phyloP scores from a whole-genome alignment of 371 early-diverging fungal species.

The Blakeslea trispora region DNA sequence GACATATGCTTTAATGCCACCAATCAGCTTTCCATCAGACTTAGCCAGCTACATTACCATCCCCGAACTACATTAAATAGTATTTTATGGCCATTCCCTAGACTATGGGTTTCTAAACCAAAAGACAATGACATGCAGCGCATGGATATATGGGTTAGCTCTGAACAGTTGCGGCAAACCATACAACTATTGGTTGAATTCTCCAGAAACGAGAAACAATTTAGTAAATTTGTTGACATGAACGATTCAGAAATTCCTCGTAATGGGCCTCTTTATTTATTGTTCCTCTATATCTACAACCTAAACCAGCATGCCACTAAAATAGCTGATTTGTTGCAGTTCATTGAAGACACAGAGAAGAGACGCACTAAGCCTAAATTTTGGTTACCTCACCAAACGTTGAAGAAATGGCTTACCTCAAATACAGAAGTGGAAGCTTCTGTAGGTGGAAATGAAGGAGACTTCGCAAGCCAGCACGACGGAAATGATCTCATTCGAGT shows the following conservation, averaged over 20 bases:
- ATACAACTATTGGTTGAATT: slow-evolving; percentile 11
- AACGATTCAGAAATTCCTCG: slow-evolving; percentile 19
- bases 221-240: slow-evolving; percentile 15
- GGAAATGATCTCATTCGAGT: slow-evolving; percentile 18
- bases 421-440: slow-evolving; percentile 15
- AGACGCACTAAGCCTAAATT: slow-evolving; percentile 15
- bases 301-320: slow-evolving; percentile 23
- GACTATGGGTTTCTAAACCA: slow-evolving; percentile 20
- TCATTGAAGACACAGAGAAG: slow-evolving; percentile 20
- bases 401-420: slow-evolving; percentile 29
- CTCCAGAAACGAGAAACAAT: slow-evolving; percentile 5
- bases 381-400: slow-evolving; percentile 31
- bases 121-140: too few species aligned
- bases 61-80: slow-evolving; percentile 26
- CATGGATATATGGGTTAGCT: too few species aligned
- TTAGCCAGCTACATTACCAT: slow-evolving; percentile 20
- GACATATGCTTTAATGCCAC: slow-evolving; percentile 15
- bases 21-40: neutral
- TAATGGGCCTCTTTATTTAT: slow-evolving; percentile 26
- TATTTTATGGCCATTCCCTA: slow-evolving; percentile 44
- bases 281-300: slow-evolving; percentile 30
- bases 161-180: neutral
- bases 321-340: slow-evolving; percentile 15
- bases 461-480: slow-evolving; percentile 9
- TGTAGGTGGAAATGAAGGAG: slow-evolving; percentile 17